Conservation (phyloP, 345 rosid species). For the Mangifera indica region DNA sequence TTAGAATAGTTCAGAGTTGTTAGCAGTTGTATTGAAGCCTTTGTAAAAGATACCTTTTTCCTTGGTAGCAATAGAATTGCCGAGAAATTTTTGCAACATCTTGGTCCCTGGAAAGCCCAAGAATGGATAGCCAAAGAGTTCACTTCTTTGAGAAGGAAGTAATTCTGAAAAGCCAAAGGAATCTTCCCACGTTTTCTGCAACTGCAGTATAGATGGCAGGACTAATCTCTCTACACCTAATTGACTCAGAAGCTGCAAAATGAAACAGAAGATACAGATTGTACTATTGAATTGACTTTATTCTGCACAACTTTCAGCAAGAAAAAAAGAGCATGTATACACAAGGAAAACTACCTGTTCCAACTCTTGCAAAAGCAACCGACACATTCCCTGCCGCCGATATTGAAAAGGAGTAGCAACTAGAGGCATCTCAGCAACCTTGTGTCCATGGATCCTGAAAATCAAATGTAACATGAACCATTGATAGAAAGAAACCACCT, state of each 20-base stretch:
- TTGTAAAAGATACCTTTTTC: not conserved
- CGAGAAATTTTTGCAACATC: constrained; percentile 29
- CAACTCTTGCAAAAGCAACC: constrained; percentile 35
- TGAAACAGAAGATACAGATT: not conserved
- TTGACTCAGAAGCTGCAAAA: constrained; percentile 29
- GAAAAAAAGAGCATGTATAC: not conserved
- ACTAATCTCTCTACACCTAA: constrained; percentile 32
- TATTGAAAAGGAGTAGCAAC: constrained; percentile 41
- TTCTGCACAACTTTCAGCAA: not conserved
- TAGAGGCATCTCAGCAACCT: constrained; percentile 54
- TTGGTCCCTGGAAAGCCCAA: constrained; percentile 32
- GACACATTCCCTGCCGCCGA: constrained; percentile 52
- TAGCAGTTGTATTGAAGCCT: not conserved
- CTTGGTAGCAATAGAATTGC: not conserved
- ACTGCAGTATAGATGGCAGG: constrained; percentile 33
- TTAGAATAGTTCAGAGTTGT: not conserved
- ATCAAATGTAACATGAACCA: not conserved
- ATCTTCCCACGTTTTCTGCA: constrained; percentile 29
- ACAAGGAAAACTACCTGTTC: constrained; percentile 37
- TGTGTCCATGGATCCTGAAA: constrained; percentile 41
- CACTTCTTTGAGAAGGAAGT: constrained; percentile 20
- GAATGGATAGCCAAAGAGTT: constrained; percentile 29
- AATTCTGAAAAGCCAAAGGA: constrained; percentile 37
- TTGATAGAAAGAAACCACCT: not conserved
- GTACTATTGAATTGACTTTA: not conserved